Percentiles rank a stretch among this genome's conserved stretches.
phyloP scores from a whole-genome alignment of 108 stramenopile species.

The Skeletonema tropicum region DNA sequence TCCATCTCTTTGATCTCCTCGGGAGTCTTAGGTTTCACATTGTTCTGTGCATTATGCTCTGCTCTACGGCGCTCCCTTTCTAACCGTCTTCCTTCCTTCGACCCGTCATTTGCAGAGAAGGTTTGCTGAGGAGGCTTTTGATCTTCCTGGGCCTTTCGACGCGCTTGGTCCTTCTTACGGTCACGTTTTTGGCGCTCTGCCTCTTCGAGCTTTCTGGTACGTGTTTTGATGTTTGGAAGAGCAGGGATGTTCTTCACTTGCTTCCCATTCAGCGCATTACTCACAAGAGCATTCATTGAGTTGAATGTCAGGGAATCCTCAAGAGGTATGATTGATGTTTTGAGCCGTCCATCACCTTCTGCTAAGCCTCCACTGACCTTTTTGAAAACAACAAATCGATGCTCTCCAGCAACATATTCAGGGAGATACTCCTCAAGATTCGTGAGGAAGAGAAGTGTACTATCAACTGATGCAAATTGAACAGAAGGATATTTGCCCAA shows the following conservation, averaged over 20 bases:
- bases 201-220: slow-evolving; percentile 84
- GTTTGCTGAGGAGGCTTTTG: slow-evolving; percentile 41
- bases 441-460: slow-evolving; percentile 68
- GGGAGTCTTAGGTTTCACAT: slow-evolving; percentile 76
- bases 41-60: slow-evolving; percentile 69
- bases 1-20: slow-evolving; percentile 89
- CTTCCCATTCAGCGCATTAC: slow-evolving; percentile 48
- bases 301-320: slow-evolving; percentile 61
- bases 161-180: slow-evolving; percentile 62
- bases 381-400: slow-evolving; percentile 85
- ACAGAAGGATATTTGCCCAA: slow-evolving; percentile 74
- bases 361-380: slow-evolving; percentile 73
- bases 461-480: slow-evolving; percentile 80
- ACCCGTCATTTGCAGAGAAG: slow-evolving; percentile 71
- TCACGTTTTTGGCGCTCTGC: slow-evolving; percentile 74
- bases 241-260: slow-evolving; percentile 58
- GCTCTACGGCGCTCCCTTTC: slow-evolving; percentile 84
- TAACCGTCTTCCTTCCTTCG: slow-evolving; percentile 69
- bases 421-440: slow-evolving; percentile 80
- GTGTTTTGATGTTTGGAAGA: slow-evolving; percentile 80
- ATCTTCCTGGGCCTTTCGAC: slow-evolving; percentile 45
- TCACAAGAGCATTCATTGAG: slow-evolving; percentile 71
- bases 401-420: slow-evolving; percentile 70
- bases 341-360: slow-evolving; percentile 61
- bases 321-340: slow-evolving; percentile 67